A percentile compares a stretch with the other conserved stretches of the same genome.
These are phyloP conservation scores for Tolypocladium inflatum DNA, from an alignment of 2,329 filamentous ascomycete species.

Conservation along the genomic window DNA sequence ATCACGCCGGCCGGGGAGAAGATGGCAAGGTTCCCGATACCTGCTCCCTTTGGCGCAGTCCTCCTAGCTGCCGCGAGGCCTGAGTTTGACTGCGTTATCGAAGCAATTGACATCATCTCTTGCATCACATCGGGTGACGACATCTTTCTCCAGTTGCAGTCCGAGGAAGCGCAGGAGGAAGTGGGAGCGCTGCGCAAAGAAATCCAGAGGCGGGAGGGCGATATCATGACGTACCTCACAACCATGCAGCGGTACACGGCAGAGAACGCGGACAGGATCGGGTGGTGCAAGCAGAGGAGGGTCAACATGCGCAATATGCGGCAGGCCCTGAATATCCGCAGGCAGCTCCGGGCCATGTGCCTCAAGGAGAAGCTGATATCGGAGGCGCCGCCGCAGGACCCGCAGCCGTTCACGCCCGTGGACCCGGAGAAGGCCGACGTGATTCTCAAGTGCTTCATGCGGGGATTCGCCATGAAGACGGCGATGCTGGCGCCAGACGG, in stretches of 20 bases:
- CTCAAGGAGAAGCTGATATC: constrained; percentile 39
- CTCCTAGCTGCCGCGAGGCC: constrained; percentile 68
- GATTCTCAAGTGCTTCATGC: constrained; percentile 52
- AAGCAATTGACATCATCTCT: constrained; percentile 76
- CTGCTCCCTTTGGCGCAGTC: constrained; percentile 71
- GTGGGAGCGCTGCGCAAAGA: constrained; percentile 45
- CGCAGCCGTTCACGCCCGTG: constrained; percentile 45
- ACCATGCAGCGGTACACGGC: constrained; percentile 52
- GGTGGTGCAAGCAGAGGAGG: constrained; percentile 49
- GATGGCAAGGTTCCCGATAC: constrained; percentile 76
- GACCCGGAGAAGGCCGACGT: constrained; percentile 43
- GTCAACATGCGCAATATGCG: constrained; percentile 53
- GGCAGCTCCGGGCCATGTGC: constrained; percentile 50
- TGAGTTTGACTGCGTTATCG: constrained; percentile 62
- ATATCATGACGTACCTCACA: constrained; percentile 55
- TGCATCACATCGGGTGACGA: constrained; percentile 55
- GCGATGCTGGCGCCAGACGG: constrained; percentile 51
- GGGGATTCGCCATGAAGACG: constrained; percentile 51
- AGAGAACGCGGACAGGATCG: constrained; percentile 42
- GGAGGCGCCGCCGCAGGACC: constrained; percentile 37
- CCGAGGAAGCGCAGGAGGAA: constrained; percentile 45
- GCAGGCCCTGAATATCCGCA: constrained; percentile 52
- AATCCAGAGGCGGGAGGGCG: constrained; percentile 51
- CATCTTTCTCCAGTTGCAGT: constrained; percentile 50
- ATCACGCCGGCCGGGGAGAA: constrained; percentile 67